Base-by-base conservation (phyloP, 805 yeast genomes). In the Schwanniomyces sp. region DNA sequence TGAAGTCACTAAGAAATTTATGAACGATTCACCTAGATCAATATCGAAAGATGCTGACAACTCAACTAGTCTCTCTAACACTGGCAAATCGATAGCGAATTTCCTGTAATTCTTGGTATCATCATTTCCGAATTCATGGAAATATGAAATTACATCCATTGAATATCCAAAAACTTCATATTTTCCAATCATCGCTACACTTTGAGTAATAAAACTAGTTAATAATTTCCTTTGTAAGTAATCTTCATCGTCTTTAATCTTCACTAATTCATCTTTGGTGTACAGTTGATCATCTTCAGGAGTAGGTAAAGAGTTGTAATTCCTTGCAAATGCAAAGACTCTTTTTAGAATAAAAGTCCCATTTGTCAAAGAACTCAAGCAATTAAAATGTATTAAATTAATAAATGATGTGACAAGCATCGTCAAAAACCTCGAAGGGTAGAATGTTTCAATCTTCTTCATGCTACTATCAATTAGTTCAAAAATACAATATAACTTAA, bases 351-450 rank as follows among this genome's bases (percentile, higher is more conserved):
- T 43, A 76, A 64, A 68, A 34, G 81, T 70, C 4, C 72, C 62
- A 16, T 65, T 66, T 5, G 67, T 59, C 11, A 46, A 36, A 8
- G 50, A 25, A 34, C 28, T 25, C 4, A 54, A 56, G 38, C 52
- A 40, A 51, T 82, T 81, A 7, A 62, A 52, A 29, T 75, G 70
- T 12, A 81, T 61, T 29, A 81, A 75, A 42, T 81, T 81, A 44
- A 85, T 66, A 32, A 84, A 62, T 0, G 90, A 74, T 1, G 86
- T 62, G 0, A 84, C 77, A 0, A 85, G 81, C 79, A 88, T 85
- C 1, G 86, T 76, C 41, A 91, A 68, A 58, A 88, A 91, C 51
- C 86, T 80, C 0, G 96, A 86, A 7, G 97, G 97, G 58, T 85
- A 83, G 16, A 81, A 62, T 0, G 96, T 87, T 34, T 74, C 70